Evolutionary conservation across 2,329 filamentous ascomycete species (phyloP), one percentile per base, ranked within the genome.

Genomic region (Curvularia sp.): DNA sequence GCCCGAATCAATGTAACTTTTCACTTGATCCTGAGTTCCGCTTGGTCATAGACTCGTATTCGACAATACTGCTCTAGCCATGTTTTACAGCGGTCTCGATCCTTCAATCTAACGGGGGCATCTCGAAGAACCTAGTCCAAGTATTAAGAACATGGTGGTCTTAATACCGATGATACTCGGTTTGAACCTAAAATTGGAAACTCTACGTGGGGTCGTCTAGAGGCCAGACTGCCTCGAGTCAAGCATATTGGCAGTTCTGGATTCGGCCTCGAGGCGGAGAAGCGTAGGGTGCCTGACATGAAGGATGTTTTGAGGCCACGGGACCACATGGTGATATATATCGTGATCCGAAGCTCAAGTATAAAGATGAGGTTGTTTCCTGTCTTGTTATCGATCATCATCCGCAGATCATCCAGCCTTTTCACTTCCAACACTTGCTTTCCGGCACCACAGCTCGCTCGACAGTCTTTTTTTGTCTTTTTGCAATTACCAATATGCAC

Each of bases 151-250:
- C 52, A 64, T 60, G 61, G 61, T 59, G 50, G 54, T 55, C 55
- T 64, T 66, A 70, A 66, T 68, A 66, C 63, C 48, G 47, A 49
- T 50, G 18, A 39, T 50, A 36, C 51, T 63, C 59, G 63, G 59
- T 53, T 21, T 59, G 60, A 51, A 60, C 25, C 68, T 72, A 73
- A 71, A 60, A 61, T 66, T 72, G 69, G 50, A 57, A 50, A 32
- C 27, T 41, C 32, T 38, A 10, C 67, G 68, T 69, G 59, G n/a
- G n/a, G 65, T 65, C 50, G 53, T 63, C 42, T 49, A 52, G 38
- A 52, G 41, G 50, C 52, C 55, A 57, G 53, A 10, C 21, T 61
- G 56, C 57, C 57, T 65, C 58, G 36, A 39, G 38, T 21, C 36
- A 25, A 48, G 21, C 19, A 21, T 34, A 27, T 21, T 23, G 19